Base-by-base conservation (phyloP, 768 basidiomycete species). In the Mycena crocata region DNA sequence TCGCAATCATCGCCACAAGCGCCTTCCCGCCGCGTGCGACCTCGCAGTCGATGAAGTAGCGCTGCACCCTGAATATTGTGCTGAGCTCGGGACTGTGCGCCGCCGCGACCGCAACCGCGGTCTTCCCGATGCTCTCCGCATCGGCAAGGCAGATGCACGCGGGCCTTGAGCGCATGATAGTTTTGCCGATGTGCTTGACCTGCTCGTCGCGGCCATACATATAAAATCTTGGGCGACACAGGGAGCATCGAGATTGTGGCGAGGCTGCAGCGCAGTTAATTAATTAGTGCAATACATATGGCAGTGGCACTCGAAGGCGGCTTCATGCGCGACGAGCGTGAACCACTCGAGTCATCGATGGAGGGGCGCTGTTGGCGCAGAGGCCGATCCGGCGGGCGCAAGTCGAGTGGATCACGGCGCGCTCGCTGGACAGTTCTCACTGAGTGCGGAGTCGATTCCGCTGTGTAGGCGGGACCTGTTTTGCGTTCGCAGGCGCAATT, bases 51-150 rank as follows among this genome's bases (percentile, higher is more conserved):
- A 68, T 50, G 42, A 62, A 63, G 56, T 52, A 63, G 28, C 67
- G 55, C 17, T 49, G 46, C 4, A 4, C 34, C 9, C 40, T 49
- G 48, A 68, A 68, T 15, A 35, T n/a, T n/a, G 21, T 23, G 1
- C 48, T 19, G n/a, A 60, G 14, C n/a, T 42, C 56, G 9, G 67
- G 13, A 40, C 40, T 26, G 58, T 68, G 67, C 14, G 17, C 26
- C 35, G 67, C 52, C 12, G 58, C 62, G 30, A 68, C 62, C 46
- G 62, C 67, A n/a, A 68, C 24, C 6, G 67, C 67, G 24, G 67
- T 56, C 48, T 68, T 68, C 12, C 67, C 67, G n/a, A 64, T 34
- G 24, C 67, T 62, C 2, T 42, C 48, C 7, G 57, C 19, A 26
- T 50, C 62, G 49, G 21, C 32, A 35, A 67, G 51, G 8, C 45